These are phyloP conservation scores for Thraustotheca clavata DNA, from an alignment of 352 stramenopile species.

Conservation along the genomic window DNA sequence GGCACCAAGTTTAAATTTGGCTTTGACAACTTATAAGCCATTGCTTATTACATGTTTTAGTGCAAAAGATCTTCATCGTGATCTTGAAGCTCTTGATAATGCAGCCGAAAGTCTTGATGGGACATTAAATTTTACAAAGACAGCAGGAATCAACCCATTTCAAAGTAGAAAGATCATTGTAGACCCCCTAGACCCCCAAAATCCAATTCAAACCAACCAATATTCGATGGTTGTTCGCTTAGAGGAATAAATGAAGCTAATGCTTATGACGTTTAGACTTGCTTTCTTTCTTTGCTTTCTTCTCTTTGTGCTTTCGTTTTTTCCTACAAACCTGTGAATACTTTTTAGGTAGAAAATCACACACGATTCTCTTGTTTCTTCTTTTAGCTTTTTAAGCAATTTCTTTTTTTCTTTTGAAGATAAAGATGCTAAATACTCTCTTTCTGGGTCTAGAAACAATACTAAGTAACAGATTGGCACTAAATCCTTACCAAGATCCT, in stretches of 20 bases:
- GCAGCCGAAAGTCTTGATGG: slow-evolving; percentile 22
- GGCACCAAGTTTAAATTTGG: slow-evolving; percentile 39
- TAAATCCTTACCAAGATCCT: slow-evolving; percentile 18
- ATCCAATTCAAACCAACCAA: slow-evolving; percentile 16
- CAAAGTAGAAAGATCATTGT: slow-evolving; percentile 34
- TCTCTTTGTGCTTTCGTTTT: slow-evolving; percentile 28
- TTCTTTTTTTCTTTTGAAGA: slow-evolving; percentile 58
- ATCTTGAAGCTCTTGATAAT: slow-evolving; percentile 36
- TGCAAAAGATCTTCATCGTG: slow-evolving; percentile 44
- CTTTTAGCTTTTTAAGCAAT: slow-evolving; percentile 45
- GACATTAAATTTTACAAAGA: slow-evolving; percentile 26
- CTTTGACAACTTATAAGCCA: slow-evolving; percentile 37
- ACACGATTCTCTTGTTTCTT: slow-evolving; percentile 28
- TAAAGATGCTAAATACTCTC: slow-evolving; percentile 41
- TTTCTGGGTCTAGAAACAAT: slow-evolving; percentile 29
- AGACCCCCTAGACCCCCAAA: neutral
- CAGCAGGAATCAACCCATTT: slow-evolving; percentile 47
- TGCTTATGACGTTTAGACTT: slow-evolving; percentile 21
- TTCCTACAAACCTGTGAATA: slow-evolving; percentile 23
- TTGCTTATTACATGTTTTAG: slow-evolving; percentile 62
- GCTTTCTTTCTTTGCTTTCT: slow-evolving; percentile 12
- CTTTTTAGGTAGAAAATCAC: neutral
- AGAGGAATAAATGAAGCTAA: neutral
- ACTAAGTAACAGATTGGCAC: slow-evolving; percentile 12
- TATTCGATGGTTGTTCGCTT: neutral